Evolutionary conservation across 768 basidiomycete species (phyloP).

Genomic region (Tulasnella sp.): DNA sequence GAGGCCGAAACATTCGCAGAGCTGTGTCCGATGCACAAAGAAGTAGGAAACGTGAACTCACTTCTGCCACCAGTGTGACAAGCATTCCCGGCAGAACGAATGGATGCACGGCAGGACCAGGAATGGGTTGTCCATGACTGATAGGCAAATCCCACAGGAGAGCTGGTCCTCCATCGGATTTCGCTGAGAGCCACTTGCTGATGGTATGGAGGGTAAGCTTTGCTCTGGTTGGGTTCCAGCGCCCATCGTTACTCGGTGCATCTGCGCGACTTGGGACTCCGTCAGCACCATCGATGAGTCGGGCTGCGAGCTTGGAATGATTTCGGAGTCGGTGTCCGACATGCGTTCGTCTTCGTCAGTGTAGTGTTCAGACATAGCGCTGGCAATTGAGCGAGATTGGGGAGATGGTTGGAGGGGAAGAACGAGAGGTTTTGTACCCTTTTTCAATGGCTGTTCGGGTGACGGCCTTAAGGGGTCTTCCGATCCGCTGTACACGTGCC

Average conservation of each 20-base stretch:
- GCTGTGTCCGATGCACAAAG: not conserved
- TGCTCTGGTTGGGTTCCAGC: not conserved
- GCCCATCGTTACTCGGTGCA: not conserved
- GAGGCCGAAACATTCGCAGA: not conserved
- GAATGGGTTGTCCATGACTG: slow-evolving; percentile 20
- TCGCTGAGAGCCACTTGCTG: not conserved
- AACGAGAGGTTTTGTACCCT: not conserved
- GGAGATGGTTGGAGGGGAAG: not conserved
- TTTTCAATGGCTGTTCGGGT: not conserved
- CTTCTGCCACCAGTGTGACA: slow-evolving; percentile 19
- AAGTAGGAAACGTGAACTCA: not conserved
- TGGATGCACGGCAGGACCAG: slow-evolving; percentile 19
- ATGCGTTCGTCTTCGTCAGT: not conserved
- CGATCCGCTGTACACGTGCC: not conserved
- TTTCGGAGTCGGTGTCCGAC: not conserved
- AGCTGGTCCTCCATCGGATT: slow-evolving; percentile 19
- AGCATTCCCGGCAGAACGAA: slow-evolving; percentile 18
- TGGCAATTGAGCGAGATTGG: not conserved
- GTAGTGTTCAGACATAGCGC: slow-evolving; percentile 1
- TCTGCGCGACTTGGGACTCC: not conserved
- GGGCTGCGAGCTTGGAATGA: not conserved
- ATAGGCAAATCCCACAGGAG: slow-evolving; percentile 18
- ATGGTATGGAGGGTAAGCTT: not conserved
- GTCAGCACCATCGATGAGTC: not conserved
- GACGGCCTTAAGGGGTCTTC: not conserved